These are phyloP conservation scores for Teunomyces stri DNA, from an alignment of 805 yeast genomes.

Conservation along the genomic window DNA sequence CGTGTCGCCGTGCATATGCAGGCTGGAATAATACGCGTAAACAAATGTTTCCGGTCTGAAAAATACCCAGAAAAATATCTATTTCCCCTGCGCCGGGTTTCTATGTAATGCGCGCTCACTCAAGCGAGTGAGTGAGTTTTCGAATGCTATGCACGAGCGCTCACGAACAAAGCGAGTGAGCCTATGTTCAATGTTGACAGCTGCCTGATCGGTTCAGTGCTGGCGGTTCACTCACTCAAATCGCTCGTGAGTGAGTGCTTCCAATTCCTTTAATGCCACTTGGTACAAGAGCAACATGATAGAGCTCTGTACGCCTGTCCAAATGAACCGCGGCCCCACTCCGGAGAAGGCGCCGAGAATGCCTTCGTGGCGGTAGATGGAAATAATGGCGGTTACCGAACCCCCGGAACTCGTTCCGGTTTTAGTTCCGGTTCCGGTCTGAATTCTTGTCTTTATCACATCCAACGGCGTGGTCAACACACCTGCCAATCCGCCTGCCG, in stretches of 20 bases:
- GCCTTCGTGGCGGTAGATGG: constrained; percentile 72
- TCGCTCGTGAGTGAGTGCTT: constrained; percentile 11
- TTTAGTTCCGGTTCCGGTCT: constrained; percentile 55
- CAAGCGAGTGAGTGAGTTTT: too few relatives aligned
- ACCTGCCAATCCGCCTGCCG: constrained; percentile 94
- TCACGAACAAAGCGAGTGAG: too few relatives aligned
- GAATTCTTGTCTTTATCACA: constrained; percentile 88
- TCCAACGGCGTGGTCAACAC: constrained; percentile 86
- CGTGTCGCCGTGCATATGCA: too few relatives aligned
- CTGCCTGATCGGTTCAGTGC: too few relatives aligned
- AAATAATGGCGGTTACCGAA: constrained; percentile 31
- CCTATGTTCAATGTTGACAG: too few relatives aligned
- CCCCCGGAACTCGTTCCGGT: neutral
- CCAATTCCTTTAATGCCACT: constrained; percentile 58
- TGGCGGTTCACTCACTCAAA: too few relatives aligned
- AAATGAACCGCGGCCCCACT: constrained; percentile 92
- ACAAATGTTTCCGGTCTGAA: too few relatives aligned
- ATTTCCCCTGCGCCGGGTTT: neutral
- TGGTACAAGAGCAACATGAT: constrained; percentile 91
- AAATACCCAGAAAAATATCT: neutral
- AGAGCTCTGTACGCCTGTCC: constrained; percentile 96
- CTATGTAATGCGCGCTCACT: neutral
- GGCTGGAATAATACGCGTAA: too few relatives aligned
- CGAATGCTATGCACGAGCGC: too few relatives aligned
- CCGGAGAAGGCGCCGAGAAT: constrained; percentile 81